Evolutionary conservation across 2,329 filamentous ascomycete genomes (phyloP), one percentile per base, ranked within the genome.

Genomic region (Microdochium nivale): DNA sequence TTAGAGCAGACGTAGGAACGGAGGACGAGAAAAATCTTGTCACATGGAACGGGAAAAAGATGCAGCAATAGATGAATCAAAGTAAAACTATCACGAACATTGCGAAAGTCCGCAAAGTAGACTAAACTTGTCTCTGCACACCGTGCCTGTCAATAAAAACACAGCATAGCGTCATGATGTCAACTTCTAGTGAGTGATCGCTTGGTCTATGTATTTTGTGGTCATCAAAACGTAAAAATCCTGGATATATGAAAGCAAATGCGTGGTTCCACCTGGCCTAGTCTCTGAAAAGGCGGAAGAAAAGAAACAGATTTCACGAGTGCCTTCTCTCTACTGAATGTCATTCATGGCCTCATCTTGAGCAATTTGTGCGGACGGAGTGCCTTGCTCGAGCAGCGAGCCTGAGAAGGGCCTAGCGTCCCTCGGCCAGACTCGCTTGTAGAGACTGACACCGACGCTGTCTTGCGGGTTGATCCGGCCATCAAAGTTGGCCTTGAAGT

Each of bases 401-500:
- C 72, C 74, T 13, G 66, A 61, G 32, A 80, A 65, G 1, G 75
- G 70, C 47, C 63, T 64, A 19, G 90, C 84, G 56, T 76, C 77
- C 53, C 91, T 78, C 8, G 94, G 94, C 79, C 86, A 94, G 54
- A 92, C 83, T 23, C 88, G 75, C 79, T 94, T 94, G 66, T 92
- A 94, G 63, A 94, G 66, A 70, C 89, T 95, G 56, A 97, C 87
- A 49, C 89, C 94, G 47, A 99, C 84, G 2, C 90, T 85, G 71
- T 99, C 94, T 71, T 96, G 88, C 1, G 94, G 91, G 69, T 96
- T 97, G 67, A 99, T 92, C 66, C 87, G 88, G 13, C 86, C 90
- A 67, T 99, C 95, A 72, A 99, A 99, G 2, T 87, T 96, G 13
- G 94, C 94, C 78, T 99, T 99, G 80, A 97, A 97, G 74, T 99